phyloP scores from a whole-genome alignment of 2,329 filamentous ascomycete species.

The Trichoderma asperellum region DNA sequence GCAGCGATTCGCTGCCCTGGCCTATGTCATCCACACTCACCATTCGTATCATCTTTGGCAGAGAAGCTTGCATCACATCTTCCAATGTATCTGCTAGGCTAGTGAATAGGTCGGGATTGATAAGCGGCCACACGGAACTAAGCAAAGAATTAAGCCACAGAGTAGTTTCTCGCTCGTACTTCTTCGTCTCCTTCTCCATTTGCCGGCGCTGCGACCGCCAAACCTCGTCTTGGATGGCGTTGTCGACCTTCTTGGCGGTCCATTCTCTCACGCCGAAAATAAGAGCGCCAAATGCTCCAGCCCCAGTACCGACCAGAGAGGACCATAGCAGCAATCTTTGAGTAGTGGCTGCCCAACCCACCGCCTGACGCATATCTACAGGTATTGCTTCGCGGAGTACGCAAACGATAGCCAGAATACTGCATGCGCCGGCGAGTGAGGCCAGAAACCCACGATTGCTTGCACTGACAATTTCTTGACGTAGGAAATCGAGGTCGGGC shows the following conservation, averaged over 20 bases:
- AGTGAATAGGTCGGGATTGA: constrained; percentile 75
- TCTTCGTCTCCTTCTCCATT: constrained; percentile 47
- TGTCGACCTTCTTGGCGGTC: constrained; percentile 63
- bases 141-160: constrained; percentile 74
- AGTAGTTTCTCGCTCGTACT: constrained; percentile 63
- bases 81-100: constrained; percentile 72
- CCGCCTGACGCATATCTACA: constrained; percentile 16
- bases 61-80: constrained; percentile 78
- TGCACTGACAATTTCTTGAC: constrained; percentile 40
- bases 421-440: constrained; percentile 42
- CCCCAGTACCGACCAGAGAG: constrained; percentile 40
- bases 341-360: background rate
- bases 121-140: constrained; percentile 70
- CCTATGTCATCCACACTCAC: constrained; percentile 76
- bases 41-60: constrained; percentile 72
- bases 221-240: constrained; percentile 68
- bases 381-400: constrained; percentile 32
- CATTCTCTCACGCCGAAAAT: constrained; percentile 56
- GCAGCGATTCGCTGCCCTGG: constrained; percentile 71
- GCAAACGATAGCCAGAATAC: constrained; percentile 39
- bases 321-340: constrained; percentile 37
- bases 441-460: constrained; percentile 44
- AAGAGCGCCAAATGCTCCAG: background rate
- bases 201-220: constrained; percentile 67
- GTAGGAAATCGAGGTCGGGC: constrained; percentile 51